A percentile compares a stretch with the other conserved stretches of the same genome.
phyloP scores from a whole-genome alignment of 2,329 filamentous ascomycete genomes.

The Alternaria tenuissima region DNA sequence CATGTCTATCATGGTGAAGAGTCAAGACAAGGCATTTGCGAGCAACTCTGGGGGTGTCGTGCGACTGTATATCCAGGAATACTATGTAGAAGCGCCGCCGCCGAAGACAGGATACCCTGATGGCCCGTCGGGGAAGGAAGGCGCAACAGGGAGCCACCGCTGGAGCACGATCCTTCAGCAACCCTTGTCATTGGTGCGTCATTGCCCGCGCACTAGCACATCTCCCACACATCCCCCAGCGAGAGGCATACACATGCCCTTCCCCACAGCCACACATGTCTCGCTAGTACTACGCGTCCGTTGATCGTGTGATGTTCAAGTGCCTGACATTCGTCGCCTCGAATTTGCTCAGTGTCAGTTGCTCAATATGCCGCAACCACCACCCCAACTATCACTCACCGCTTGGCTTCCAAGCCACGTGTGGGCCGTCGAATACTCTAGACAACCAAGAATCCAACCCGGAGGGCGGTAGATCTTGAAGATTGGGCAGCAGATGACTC shows the following conservation, averaged over 20 bases:
- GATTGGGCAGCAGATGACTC: slow-evolving; percentile 4
- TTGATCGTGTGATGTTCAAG: slow-evolving; percentile 3
- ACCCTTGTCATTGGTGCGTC: slow-evolving; percentile 35
- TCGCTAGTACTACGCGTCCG: not conserved
- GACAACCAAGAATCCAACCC: not conserved
- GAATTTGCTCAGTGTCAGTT: not conserved
- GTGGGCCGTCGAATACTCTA: slow-evolving; percentile 8
- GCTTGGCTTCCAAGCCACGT: not conserved
- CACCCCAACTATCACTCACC: slow-evolving; percentile 4
- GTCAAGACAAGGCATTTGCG: not conserved
- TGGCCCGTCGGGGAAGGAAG: slow-evolving; percentile 20
- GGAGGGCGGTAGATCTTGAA: not conserved
- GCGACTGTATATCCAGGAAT: slow-evolving; percentile 23
- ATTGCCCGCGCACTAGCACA: slow-evolving; percentile 8
- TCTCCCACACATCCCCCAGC: slow-evolving; percentile 10
- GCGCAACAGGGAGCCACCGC: slow-evolving; percentile 22
- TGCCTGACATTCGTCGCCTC: not conserved
- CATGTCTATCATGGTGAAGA: slow-evolving; percentile 25
- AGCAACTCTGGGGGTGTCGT: slow-evolving; percentile 13
- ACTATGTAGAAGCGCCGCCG: slow-evolving; percentile 7
- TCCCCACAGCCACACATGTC: slow-evolving; percentile 4
- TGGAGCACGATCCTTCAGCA: slow-evolving; percentile 30
- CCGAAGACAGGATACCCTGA: slow-evolving; percentile 28
- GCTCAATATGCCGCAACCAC: not conserved
- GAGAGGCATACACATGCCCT: slow-evolving; percentile 7